Evolutionary conservation across 225 moss, liverwort and hornwort genomes (phyloP), one percentile per base, ranked within the genome.

Genomic region (Physcomitrellopsis africana): DNA sequence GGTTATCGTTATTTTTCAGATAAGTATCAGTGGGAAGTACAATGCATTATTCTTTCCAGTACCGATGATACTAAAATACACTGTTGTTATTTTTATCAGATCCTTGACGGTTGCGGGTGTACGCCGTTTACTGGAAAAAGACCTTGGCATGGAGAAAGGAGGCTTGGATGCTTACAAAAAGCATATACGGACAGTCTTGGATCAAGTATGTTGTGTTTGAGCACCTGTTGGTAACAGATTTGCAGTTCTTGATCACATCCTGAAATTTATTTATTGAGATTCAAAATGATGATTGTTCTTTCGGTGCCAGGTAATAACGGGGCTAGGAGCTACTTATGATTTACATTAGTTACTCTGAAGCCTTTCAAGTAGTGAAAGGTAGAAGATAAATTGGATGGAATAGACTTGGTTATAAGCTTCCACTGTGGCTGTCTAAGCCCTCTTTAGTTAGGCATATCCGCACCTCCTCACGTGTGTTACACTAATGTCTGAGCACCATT

Each of bases 61-160:
- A 37, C 45, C 48, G 45, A 68, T 81, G 57, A 20, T 43, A 9
- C 65, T 55, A 17, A 70, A 47, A 75, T n/a, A 11, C 51, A 13
- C n/a, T 44, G 48, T 9, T 10, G 72, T 43, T 80, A 53, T 80
- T 64, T 60, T 62, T 49, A 48, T 49, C 73, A 94, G 94, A 43
- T 85, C 89, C 70, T 77, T 95, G 56, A 95, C 95, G 14, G 48
- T 91, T 46, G 73, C 63, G 8, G 86, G 71, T 55, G 95, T 95
- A 67, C 85, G 93, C 73, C 88, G 83, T 57, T 54, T 93, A 62
- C 59, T 95, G 70, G 92, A 91, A 82, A 22, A 90, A 77, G 95
- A 95, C 63, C 79, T 95, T 43, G 84, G 78, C 64, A 52, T 93
- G 59, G 79, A 79, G 65, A 79, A 74, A 41, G 86, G 86, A 81